phyloP scores from a whole-genome alignment of 2,329 filamentous ascomycete genomes.

The Hirsutella thompsonii region DNA sequence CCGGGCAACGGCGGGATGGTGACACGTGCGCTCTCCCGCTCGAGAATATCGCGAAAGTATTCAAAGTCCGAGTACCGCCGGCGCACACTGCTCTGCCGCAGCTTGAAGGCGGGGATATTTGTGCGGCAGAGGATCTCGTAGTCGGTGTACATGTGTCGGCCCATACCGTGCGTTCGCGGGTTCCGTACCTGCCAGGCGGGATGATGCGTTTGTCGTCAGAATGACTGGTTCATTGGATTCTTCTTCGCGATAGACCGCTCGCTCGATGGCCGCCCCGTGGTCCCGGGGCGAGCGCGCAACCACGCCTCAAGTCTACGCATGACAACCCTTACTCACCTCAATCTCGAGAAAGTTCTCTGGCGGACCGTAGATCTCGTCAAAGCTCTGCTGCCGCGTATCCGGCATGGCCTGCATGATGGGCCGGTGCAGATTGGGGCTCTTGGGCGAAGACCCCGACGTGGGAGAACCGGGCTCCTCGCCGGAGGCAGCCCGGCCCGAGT shows the following conservation, averaged over 20 bases:
- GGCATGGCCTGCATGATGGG: constrained; percentile 54
- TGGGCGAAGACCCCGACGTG: constrained; percentile 11
- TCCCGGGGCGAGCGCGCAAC: constrained; percentile 10
- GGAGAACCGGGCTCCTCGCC: constrained; percentile 7
- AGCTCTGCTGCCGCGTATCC: constrained; percentile 77
- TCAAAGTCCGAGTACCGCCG: constrained; percentile 97
- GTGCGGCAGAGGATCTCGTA: constrained; percentile 97
- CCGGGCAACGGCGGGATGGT: constrained; percentile 92
- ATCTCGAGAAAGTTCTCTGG: constrained; percentile 99
- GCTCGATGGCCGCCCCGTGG: too few species aligned
- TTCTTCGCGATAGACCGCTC: too few species aligned
- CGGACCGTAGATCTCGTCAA: constrained; percentile 97
- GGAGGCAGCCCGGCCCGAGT: constrained; percentile 17
- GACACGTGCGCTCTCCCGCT: constrained; percentile 86
- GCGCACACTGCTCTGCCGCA: constrained; percentile 76
- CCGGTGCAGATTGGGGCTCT: constrained; percentile 26
- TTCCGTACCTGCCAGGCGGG: constrained; percentile 59
- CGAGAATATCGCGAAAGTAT: constrained; percentile 95
- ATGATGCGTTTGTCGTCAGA: neutral
- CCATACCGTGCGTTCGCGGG: constrained; percentile 87
- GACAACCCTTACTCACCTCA: constrained; percentile 53
- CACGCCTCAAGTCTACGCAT: too few species aligned
- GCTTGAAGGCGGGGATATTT: constrained; percentile 98
- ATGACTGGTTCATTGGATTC: too few species aligned
- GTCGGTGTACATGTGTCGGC: constrained; percentile 94